Base-by-base conservation (phyloP, 768 basidiomycete genomes). In the Roridomyces roridus region DNA sequence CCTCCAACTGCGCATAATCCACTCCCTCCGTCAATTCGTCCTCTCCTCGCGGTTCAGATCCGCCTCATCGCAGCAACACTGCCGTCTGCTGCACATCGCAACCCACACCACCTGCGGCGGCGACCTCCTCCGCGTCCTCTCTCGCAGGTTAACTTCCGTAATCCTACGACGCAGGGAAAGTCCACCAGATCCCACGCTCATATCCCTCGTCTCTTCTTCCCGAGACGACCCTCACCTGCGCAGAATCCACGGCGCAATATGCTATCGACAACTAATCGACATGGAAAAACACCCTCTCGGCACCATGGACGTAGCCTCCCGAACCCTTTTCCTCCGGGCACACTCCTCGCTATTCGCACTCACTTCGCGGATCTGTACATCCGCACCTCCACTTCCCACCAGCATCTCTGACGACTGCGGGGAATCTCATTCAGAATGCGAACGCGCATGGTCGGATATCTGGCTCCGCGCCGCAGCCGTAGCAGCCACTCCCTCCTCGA, bases 311-410 rank as follows among this genome's bases (percentile, higher is more conserved):
- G 50, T 68, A 6, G 76, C 77, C 46, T 69, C 65, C 55, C 81
- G 80, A 35, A 72, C 80, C 69, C 77, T 79, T 36, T 77, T 88
- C 40, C 72, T 88, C 15, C 74, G 80, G 18, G 88, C 89, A 2
- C 84, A 85, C 57, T 70, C 80, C 48, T 81, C 82, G 20, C 78
- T 90, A 35, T 72, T 81, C 20, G 72, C 70, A 44, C 69, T 80
- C 18, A 87, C 86, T 85, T 83, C 85, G 46, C 70, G 73, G 25
- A 62, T 88, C 20, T 82, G 80, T 18, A 68, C 67, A 8, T 64
- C 69, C 11, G 82, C 86, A n/a, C 78, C 85, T 6, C 39, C 66
- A 3, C 76, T 88, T 45, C 57, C 64, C 0, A 5, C 34, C 56
- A 42, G 29, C 29, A 42, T 43, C 9, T 62, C 66, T 17, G 59